phyloP scores from a whole-genome alignment of 768 basidiomycete genomes.

The Boletus rufocinnamomeus region DNA sequence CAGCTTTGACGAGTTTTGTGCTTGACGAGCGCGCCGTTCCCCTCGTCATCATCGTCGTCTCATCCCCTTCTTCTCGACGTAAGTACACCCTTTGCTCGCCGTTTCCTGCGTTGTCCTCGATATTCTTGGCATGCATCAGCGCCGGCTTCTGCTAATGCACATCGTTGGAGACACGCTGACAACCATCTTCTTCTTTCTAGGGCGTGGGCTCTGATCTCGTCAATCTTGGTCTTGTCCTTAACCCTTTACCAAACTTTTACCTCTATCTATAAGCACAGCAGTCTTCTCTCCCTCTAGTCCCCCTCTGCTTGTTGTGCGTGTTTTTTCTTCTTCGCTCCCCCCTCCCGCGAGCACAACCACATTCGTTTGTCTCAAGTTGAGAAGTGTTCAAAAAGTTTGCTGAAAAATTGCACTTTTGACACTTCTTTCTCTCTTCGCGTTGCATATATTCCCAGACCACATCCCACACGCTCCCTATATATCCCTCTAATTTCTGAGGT shows the following conservation, averaged over 20 bases:
- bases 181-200: constrained; percentile 7
- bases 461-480: constrained; percentile 48
- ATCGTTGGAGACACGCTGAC: constrained; percentile 9
- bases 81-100: constrained; percentile 13
- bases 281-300: constrained; percentile 32
- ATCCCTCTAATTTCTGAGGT: constrained; percentile 36
- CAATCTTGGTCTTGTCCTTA: constrained; percentile 37
- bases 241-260: constrained; percentile 36
- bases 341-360: constrained; percentile 31
- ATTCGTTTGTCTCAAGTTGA: constrained; percentile 32
- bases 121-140: not conserved
- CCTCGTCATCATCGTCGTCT: constrained; percentile 19
- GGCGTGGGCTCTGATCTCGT: constrained; percentile 36
- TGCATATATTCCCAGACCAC: constrained; percentile 34
- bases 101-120: constrained; percentile 1
- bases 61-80: constrained; percentile 25
- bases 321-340: constrained; percentile 34
- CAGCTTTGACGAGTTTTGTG: constrained; percentile 22
- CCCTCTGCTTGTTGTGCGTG: constrained; percentile 42
- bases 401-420: constrained; percentile 32
- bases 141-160: not conserved
- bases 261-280: constrained; percentile 44
- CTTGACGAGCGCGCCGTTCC: constrained; percentile 22
- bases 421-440: constrained; percentile 23
- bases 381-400: constrained; percentile 31